A percentile compares a stretch with the other conserved stretches of the same genome.
Evolutionary conservation across 495 filamentous ascomycete species (phyloP).

Genomic region (Astrothelium macrocarpum): DNA sequence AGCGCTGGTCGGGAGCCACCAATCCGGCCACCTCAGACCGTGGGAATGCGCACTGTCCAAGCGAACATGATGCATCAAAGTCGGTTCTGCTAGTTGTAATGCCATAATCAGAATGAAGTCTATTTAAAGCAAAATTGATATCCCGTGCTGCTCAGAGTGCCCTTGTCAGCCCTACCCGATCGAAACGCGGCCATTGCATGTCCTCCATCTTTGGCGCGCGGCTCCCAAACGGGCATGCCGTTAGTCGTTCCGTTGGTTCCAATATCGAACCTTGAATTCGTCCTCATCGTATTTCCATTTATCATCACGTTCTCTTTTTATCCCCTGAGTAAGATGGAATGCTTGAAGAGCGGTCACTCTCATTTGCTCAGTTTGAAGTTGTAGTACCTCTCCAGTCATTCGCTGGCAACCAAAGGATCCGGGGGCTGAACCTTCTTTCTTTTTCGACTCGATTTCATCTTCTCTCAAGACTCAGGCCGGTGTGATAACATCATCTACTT

Average conservation of each 20-base stretch:
- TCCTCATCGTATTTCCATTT: neutral
- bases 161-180: slow-evolving; percentile 1
- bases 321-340: neutral
- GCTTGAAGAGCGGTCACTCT: neutral
- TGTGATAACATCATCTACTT: neutral
- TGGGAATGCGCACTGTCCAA: neutral
- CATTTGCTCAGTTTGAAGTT: neutral
- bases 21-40: neutral
- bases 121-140: neutral
- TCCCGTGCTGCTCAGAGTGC: no score
- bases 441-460: neutral
- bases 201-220: neutral
- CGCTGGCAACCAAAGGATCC: neutral
- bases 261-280: neutral
- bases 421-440: neutral
- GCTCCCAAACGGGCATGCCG: neutral
- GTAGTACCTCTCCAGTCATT: neutral
- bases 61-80: neutral
- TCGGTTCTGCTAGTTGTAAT: neutral
- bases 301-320: neutral
- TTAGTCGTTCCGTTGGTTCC: neutral
- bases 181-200: neutral
- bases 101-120: neutral
- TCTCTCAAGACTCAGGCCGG: neutral
- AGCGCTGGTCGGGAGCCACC: neutral